Base-by-base conservation (phyloP, 495 filamentous ascomycete species). In the Acidiella bohemica region DNA sequence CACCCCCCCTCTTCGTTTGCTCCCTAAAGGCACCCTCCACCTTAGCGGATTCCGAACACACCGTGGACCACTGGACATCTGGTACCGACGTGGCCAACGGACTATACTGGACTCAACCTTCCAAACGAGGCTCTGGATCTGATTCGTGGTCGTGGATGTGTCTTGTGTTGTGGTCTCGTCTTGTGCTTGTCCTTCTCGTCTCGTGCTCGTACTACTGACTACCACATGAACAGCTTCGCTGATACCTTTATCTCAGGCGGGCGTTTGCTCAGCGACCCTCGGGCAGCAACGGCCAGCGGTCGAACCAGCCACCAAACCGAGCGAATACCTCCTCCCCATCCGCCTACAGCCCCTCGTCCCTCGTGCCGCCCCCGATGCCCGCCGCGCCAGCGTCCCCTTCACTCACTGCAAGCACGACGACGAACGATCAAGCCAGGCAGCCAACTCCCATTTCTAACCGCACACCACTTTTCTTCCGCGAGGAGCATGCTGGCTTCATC, bases 401-500 rank as follows among this genome's bases (percentile, higher is more conserved):
- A 40, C 53, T 42, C 30, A 49, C 43, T 38, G 47, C 23, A 41
- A 47, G 36, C 48, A 55, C 38, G 42, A n/a, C 41, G 11, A 36
- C 21, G 27, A 56, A 45, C 36, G 38, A 36, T 16, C 36, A 46
- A 32, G 44, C 49, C 3, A 18, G 22, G 28, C 32, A 32, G 14
- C 41, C 3, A 13, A 39, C 29, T 26, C 32, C 13, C 6, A 52
- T 50, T 37, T 6, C 58, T 54, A 48, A 75, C 62, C 59, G 73
- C 41, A 54, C 63, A 52, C 67, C 83, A 52, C 77, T 73, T 59
- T 80, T 78, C 59, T 80, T 87, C 58, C 78, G 83, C 51, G 75
- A 86, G 44, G 73, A 79, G 49, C 82, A 86, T 54, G 76, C 81
- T 30, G 79, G 77, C 50, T 71, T 93, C 46, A 88, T 92, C 42